Conservation (phyloP, 371 early-diverging fungal genomes). For the Mortierella sp. region DNA sequence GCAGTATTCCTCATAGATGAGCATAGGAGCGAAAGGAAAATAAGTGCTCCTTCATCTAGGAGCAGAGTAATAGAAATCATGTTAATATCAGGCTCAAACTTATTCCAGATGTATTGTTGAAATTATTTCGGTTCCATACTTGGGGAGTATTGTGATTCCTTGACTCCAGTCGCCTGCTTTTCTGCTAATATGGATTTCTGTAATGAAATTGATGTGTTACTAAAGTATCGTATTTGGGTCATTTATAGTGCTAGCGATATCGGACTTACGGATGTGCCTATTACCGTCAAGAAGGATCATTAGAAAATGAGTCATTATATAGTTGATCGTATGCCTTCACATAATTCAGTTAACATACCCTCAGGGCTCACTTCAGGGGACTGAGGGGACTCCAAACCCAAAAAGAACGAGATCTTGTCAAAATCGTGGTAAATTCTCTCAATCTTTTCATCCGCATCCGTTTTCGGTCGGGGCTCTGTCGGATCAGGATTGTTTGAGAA, state of each 20-base stretch:
- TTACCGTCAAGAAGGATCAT: background rate
- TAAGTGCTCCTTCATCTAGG: slow-evolving; percentile 72
- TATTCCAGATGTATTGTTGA: background rate
- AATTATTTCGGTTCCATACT: slow-evolving; percentile 22
- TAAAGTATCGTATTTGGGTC: background rate
- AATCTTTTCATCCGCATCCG: slow-evolving; percentile 84
- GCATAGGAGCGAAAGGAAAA: slow-evolving; percentile 74
- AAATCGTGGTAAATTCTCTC: slow-evolving; percentile 83
- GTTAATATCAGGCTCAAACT: background rate
- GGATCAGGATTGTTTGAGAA: slow-evolving; percentile 21
- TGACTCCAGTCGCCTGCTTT: slow-evolving; percentile 8
- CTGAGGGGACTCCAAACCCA: slow-evolving; percentile 52
- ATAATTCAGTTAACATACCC: slow-evolving; percentile 5
- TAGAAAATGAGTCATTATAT: background rate
- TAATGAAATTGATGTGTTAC: background rate
- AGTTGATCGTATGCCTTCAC: background rate
- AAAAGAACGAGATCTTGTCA: slow-evolving; percentile 73
- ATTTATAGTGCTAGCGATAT: background rate
- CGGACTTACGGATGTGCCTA: slow-evolving; percentile 5
- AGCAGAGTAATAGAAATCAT: background rate
- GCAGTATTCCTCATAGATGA: slow-evolving; percentile 79
- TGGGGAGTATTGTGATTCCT: slow-evolving; percentile 32
- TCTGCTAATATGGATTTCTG: slow-evolving; percentile 24
- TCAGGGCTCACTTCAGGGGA: slow-evolving; percentile 6
- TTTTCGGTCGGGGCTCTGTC: slow-evolving; percentile 40